These are phyloP conservation scores for Pythium rishiriense DNA, from an alignment of 352 stramenopile genomes.

Conservation along the genomic window DNA sequence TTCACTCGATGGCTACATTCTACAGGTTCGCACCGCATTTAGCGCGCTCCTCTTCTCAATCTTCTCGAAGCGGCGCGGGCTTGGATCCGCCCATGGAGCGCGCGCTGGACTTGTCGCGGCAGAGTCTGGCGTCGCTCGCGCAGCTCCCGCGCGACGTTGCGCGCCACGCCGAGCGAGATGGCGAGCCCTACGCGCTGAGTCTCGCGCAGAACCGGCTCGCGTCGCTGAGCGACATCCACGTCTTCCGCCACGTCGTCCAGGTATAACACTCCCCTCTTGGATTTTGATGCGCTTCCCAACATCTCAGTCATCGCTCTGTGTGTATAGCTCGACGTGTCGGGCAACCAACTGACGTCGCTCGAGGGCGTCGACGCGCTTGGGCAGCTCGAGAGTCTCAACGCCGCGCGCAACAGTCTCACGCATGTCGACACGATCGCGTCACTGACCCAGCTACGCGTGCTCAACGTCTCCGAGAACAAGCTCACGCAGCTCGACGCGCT, in stretches of 20 bases:
- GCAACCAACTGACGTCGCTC: constrained; percentile 52
- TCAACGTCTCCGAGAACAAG: constrained; percentile 61
- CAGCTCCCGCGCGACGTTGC: constrained; percentile 52
- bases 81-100: constrained; percentile 24
- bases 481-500: constrained; percentile 49
- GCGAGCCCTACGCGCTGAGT: constrained; percentile 42
- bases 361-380: constrained; percentile 52
- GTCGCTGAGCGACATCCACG: constrained; percentile 37
- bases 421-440: constrained; percentile 41
- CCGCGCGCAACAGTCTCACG: constrained; percentile 52
- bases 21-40: constrained; percentile 8
- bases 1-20: no score
- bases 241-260: constrained; percentile 52
- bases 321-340: constrained; percentile 56
- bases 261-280: constrained; percentile 11
- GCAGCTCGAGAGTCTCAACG: constrained; percentile 45
- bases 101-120: constrained; percentile 52
- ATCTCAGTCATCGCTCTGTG: not conserved
- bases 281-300: not conserved
- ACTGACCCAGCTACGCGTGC: constrained; percentile 41
- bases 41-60: not conserved
- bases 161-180: constrained; percentile 38
- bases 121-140: constrained; percentile 44
- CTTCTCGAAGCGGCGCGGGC: constrained; percentile 19
- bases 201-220: constrained; percentile 54